Evolutionary conservation across 78 protist species (phyloP).

Genomic region (Tieghemostelium lacteum): DNA sequence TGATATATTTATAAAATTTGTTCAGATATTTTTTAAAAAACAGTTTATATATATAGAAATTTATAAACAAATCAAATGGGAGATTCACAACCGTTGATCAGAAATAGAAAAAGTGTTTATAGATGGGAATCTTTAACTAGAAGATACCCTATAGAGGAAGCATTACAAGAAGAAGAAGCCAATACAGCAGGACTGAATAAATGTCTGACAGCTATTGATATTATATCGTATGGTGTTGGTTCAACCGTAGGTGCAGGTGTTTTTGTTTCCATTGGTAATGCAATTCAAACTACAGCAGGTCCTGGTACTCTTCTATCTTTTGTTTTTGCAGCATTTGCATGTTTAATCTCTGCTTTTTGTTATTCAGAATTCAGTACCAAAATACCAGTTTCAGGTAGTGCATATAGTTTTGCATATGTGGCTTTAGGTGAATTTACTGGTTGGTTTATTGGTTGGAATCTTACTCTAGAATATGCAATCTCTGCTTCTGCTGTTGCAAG

Average conservation of each 20-base stretch:
- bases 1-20: no score
- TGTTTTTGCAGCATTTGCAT: slow-evolving; percentile 58
- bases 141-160: slow-evolving; percentile 13
- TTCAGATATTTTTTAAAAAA: no score
- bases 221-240: slow-evolving; percentile 83
- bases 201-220: slow-evolving; percentile 70
- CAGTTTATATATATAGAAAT: no score
- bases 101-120: no score
- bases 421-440: slow-evolving; percentile 79
- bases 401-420: slow-evolving; percentile 84
- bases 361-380: slow-evolving; percentile 81
- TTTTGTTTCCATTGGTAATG: slow-evolving; percentile 85
- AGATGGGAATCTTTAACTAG: slow-evolving; percentile 8
- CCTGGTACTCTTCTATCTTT: slow-evolving; percentile 84
- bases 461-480: slow-evolving; percentile 81
- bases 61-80: no score
- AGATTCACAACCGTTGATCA: no score
- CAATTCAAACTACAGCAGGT: slow-evolving; percentile 70
- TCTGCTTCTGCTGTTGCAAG: slow-evolving; percentile 84
- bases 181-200: slow-evolving; percentile 16
- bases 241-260: slow-evolving; percentile 86
- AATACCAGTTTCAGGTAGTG: slow-evolving; percentile 81
- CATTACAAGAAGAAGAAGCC: neutral
- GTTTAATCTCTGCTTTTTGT: slow-evolving; percentile 74
- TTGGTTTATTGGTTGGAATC: slow-evolving; percentile 75